These are phyloP conservation scores for Talaromyces sp. DNA, from an alignment of 2,329 filamentous ascomycete genomes.

Conservation along the genomic window DNA sequence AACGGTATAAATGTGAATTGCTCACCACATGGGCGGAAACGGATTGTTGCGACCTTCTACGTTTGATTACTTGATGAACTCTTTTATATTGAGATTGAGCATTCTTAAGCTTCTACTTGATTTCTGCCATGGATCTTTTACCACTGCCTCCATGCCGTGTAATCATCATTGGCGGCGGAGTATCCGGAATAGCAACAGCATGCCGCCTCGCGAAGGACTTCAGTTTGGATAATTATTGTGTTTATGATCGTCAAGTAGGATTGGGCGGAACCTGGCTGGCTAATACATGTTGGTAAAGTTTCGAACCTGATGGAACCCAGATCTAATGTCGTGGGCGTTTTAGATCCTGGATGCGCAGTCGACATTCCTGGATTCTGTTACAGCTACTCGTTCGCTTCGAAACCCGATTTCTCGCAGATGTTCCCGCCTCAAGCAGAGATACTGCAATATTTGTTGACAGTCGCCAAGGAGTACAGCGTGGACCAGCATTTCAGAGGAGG, in stretches of 20 bases:
- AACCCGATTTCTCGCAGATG: constrained; percentile 4
- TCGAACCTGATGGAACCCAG: not conserved
- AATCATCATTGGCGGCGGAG: constrained; percentile 6
- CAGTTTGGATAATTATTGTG: constrained; percentile 3
- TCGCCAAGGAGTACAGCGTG: constrained; percentile 1
- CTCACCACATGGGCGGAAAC: not conserved
- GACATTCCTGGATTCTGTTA: constrained; percentile 13
- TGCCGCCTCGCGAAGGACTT: not conserved
- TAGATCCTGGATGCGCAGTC: constrained; percentile 11
- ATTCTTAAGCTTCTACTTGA: not conserved
- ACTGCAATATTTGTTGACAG: not conserved
- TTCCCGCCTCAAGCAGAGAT: constrained; percentile 10
- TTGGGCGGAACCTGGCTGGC: constrained; percentile 6
- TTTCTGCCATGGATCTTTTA: not conserved
- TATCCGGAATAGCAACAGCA: constrained; percentile 7
- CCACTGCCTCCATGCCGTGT: not conserved
- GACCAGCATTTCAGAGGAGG: constrained; percentile 5
- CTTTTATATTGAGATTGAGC: not conserved
- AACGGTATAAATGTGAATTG: not conserved
- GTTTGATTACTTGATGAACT: not conserved
- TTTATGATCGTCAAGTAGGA: constrained; percentile 3
- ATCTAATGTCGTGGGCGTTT: not conserved
- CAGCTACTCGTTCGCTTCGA: constrained; percentile 6
- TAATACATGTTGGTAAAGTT: constrained; percentile 1
- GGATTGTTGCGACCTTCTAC: not conserved